Conservation (phyloP, 768 basidiomycete species). For the Collybia sordida region DNA sequence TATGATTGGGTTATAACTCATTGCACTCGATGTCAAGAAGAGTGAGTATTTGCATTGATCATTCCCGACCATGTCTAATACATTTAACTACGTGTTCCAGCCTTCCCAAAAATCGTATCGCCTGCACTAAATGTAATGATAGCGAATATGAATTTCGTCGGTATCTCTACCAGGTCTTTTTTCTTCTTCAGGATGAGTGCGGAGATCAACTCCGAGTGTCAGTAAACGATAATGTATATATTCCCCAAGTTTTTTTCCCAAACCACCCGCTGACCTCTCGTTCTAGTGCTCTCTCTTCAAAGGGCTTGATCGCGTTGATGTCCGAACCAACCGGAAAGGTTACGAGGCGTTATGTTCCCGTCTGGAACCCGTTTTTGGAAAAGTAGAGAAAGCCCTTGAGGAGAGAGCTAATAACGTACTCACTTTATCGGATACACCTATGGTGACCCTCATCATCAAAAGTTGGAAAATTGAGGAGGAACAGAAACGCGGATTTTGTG, state of each 20-base stretch:
- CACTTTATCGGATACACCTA: conserved; percentile 8
- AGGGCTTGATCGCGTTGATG: conserved; percentile 42
- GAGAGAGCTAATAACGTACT: conserved; percentile 4
- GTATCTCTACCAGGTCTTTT: conserved; percentile 46
- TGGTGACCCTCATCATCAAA: conserved; percentile 16
- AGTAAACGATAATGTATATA: conserved; percentile 41
- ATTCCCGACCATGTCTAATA: not conserved
- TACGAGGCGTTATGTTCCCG: conserved; percentile 36
- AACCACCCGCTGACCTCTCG: not conserved
- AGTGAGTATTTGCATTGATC: conserved; percentile 33
- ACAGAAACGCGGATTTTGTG: conserved; percentile 21
- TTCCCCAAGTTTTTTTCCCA: not conserved
- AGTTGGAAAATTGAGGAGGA: conserved; percentile 26
- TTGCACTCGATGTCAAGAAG: conserved; percentile 52
- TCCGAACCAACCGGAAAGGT: conserved; percentile 37
- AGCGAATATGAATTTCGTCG: conserved; percentile 48
- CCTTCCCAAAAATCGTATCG: conserved; percentile 36
- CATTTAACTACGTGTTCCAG: conserved; percentile 28
- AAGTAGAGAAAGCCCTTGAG: conserved; percentile 41
- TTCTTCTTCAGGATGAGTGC: conserved; percentile 52
- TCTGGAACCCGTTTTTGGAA: conserved; percentile 46
- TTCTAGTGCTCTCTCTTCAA: conserved; percentile 43
- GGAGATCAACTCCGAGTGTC: conserved; percentile 42
- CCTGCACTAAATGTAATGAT: conserved; percentile 55
- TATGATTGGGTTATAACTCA: conserved; percentile 44